Evolutionary conservation across 805 yeast genomes (phyloP), one percentile per base, ranked within the genome.

Genomic region (Sugiyamaella americana): DNA sequence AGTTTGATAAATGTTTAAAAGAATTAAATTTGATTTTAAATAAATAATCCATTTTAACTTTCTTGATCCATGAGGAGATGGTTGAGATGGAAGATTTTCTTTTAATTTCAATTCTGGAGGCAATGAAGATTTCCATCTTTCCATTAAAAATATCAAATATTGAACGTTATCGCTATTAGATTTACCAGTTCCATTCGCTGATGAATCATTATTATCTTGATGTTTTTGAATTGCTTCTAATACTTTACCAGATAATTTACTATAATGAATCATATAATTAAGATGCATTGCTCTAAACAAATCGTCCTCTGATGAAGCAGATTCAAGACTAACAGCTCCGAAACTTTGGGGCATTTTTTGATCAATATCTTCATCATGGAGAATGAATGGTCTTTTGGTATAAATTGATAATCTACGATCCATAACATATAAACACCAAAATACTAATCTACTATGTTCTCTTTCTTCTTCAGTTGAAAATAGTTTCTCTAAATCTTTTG

Each of bases 341-440:
- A 18, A n/a, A 11, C 23, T 17, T 22, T 36, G 41, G 5, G 57
- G 60, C 19, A 50, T 41, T 36, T 40, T 40, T 34, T 52, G 57
- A 20, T 53, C 56, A 30, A 58, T 49, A 39, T 50, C 56, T 16
- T 54, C 56, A 17, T 57, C 60, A 5, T 46, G 52, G 2, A 58
- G 44, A 8, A 49, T 42, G 26, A 44, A 47, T 5, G 61, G 59
- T 5, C 56, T 44, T 10, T 54, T 55, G 11, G 57, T 47, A 22
- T 53, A 55, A 19, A 53, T 42, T 4, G 60, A 44, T 30, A 57
- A 17, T 4, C 59, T 46, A 6, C 60, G 50, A 26, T 58, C 61
- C 42, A 55, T 43, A n/a, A 52, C 52, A 41, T 55, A 58, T 10
- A 57, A 24, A 20, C 52, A 54, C 61, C 61, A 58, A 43, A 57